A percentile compares a stretch with the other conserved stretches of the same genome.
These are phyloP conservation scores for Diaporthe destruens DNA, from an alignment of 2,329 filamentous ascomycete species.

Conservation along the genomic window DNA sequence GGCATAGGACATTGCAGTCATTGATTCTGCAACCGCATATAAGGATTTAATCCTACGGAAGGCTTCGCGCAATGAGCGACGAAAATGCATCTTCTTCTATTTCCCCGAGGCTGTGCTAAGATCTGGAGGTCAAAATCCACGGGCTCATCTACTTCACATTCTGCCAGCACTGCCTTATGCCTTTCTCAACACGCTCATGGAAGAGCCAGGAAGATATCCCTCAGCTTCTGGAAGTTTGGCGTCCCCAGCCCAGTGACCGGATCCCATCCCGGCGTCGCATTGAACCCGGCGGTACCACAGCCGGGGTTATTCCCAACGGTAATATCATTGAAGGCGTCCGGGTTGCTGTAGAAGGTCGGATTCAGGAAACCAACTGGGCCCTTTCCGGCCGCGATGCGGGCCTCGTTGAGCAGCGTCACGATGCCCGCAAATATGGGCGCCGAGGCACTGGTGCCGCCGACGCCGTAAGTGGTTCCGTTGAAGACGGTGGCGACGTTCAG, in stretches of 20 bases:
- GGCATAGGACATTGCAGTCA: too few relatives aligned
- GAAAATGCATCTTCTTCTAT: too few relatives aligned
- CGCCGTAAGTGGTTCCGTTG: conserved; percentile 49
- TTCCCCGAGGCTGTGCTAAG: background rate
- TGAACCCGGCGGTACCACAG: conserved; percentile 50
- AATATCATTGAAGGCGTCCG: conserved; percentile 50
- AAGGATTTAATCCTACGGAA: too few relatives aligned
- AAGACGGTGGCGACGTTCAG: conserved; percentile 47
- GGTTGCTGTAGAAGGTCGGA: conserved; percentile 48
- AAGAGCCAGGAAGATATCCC: conserved; percentile 43
- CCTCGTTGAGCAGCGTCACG: conserved; percentile 73
- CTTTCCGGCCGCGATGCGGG: conserved; percentile 63
- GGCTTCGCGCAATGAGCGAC: too few relatives aligned
- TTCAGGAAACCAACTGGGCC: conserved; percentile 53
- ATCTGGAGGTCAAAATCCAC: background rate
- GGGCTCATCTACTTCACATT: background rate
- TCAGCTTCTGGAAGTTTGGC: conserved; percentile 45
- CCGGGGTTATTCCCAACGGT: conserved; percentile 49
- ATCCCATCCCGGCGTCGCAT: conserved; percentile 48
- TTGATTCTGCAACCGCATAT: too few relatives aligned
- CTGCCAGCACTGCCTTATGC: rapidly evolving
- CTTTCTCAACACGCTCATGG: background rate
- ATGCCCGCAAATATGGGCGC: conserved; percentile 70
- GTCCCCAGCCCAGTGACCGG: conserved; percentile 47
- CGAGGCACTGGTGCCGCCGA: conserved; percentile 67